Base-by-base conservation (phyloP, 2,329 filamentous ascomycete species). In the Talaromyces piceae region DNA sequence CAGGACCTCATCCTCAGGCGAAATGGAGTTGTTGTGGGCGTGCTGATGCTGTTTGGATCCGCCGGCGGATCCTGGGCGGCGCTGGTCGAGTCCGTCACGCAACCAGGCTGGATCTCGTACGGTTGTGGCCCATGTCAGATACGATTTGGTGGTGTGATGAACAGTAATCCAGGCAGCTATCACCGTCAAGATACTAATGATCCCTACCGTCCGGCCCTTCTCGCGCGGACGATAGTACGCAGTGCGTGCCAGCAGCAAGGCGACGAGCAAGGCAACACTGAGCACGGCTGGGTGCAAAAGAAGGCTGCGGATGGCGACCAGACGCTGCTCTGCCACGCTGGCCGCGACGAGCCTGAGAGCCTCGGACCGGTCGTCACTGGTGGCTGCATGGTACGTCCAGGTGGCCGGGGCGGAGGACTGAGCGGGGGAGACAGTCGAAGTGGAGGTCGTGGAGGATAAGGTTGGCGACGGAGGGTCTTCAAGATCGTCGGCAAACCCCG, bases 271-370 rank as follows among this genome's bases (percentile, higher is more conserved):
- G 20, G 73, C 55, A 4, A 65, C 30, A 1, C 65, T 62, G 22
- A 75, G 57, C 58, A 76, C 77, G 31, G 74, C 65, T 45, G 78
- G 73, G 67, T 88, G 82, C 59, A 79, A 79, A 53, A 86, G 73
- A 51, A 91, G 72, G 57, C 80, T 73, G 54, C 74, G 72, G 46
- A 82, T 80, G 13, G 86, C 82, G 7, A 78, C 72, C 63, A 87
- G 82, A 53, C 86, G 81, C 74, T 91, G 88, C 70, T 93, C 85
- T 37, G 87, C 86, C 45, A 93, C 80, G 54, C 84, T 88, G 67
- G 91, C 88, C 55, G 87, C 85, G 33, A 93, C 78, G 20, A 94
- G 79, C 56, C 80, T 78, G 47, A 94, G 74, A n/a, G 84, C 85
- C 52, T 81, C 78, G 55, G 82, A 71, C 63, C 84, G 82, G 65